Evolutionary conservation across 208 protist genomes (phyloP), one percentile per base, ranked within the genome.

Genomic region (Trypanosoma platydactyli): DNA sequence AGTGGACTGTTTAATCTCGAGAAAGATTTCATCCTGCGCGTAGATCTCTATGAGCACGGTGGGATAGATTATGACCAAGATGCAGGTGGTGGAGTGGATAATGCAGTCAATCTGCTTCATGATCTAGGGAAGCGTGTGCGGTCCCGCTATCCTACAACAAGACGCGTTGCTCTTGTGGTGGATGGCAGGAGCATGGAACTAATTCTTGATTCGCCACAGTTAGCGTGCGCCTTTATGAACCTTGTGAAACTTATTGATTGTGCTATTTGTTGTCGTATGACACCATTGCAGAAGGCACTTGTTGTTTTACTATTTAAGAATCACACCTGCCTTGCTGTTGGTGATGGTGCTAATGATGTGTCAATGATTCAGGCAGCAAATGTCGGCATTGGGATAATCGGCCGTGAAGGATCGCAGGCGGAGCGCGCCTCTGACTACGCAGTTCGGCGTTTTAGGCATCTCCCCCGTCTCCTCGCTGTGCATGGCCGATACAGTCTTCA

Each of bases 281-380:
- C 95, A 33, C 98, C 98, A 18, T 98, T 97, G 46, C 98, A 99
- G 79, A 99, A 99, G 83, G 97, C 97, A 0, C 85, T 89, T 24
- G 95, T 99, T 57, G 96, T 99, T 15, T 54, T 72, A 16, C 73
- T 94, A 5, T 89, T 99, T 75, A 72, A 74, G 40, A 64, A 80
- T 0, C 79, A 88, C 57, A 73, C 72, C 22, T 46, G 45, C 24
- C 80, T 91, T 30, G 97, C 98, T 1, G 99, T 99, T 58, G 98
- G 98, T 25, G 98, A 99, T 80, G 98, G 98, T 52, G 98, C 97
- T 54, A 99, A 99, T 77, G 98, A 99, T 69, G 97, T 99, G 3
- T 80, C 81, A 9, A 99, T 99, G 98, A 96, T 94, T 60, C 73
- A 86, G 41, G 94, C 89, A 1, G 95, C 97, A 41, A 87, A 99